phyloP scores from a whole-genome alignment of 208 protist species.

The Histomonas meleagridis region DNA sequence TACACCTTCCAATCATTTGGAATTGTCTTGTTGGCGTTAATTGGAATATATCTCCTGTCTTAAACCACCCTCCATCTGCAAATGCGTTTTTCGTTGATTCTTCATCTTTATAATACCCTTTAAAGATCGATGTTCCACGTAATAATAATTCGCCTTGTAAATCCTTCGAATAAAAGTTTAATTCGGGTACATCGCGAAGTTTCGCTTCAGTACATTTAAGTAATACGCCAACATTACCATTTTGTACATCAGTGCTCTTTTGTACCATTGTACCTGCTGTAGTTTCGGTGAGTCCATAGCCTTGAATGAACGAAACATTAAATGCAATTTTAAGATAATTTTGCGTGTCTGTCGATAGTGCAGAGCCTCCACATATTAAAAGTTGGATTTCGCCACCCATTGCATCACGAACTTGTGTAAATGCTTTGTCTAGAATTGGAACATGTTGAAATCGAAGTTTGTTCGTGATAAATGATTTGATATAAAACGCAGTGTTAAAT shows the following conservation, averaged over 20 bases:
- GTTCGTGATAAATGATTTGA: neutral
- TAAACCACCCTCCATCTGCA: neutral
- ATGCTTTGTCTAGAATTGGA: neutral
- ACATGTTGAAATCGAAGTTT: neutral
- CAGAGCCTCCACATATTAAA: slow-evolving; percentile 35
- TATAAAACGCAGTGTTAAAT: neutral
- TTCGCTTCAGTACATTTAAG: neutral
- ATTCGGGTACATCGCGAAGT: neutral
- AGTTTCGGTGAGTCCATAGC: slow-evolving; percentile 43
- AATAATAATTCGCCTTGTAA: neutral
- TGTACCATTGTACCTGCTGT: neutral
- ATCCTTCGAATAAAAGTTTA: neutral
- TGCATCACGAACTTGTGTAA: neutral
- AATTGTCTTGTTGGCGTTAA: neutral
- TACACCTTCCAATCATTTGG: neutral
- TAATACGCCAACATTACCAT: neutral
- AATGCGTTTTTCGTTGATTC: neutral
- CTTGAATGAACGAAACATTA: neutral
- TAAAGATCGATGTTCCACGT: neutral
- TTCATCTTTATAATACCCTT: neutral
- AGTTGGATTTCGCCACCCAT: neutral
- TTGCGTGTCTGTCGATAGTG: neutral
- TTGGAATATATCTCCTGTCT: slow-evolving; percentile 11
- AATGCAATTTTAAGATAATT: slow-evolving; percentile 34
- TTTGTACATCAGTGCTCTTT: neutral